A percentile compares a stretch with the other conserved stretches of the same genome.
phyloP scores from a whole-genome alignment of 768 basidiomycete species.

The Clitopilus passeckerianus region DNA sequence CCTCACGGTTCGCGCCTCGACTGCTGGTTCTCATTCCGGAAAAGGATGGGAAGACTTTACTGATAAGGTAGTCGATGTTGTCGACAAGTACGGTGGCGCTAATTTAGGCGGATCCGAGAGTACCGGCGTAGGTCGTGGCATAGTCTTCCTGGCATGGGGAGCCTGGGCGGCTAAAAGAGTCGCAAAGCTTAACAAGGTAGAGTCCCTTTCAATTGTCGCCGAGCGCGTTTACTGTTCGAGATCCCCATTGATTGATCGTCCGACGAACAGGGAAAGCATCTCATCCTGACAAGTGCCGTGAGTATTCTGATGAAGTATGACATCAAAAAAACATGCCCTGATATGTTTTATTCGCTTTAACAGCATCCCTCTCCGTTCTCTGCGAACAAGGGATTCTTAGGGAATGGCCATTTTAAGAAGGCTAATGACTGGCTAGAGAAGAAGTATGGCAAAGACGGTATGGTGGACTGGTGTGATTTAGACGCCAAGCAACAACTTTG shows the following conservation, averaged over 20 bases:
- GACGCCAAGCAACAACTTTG: slow-evolving; percentile 12
- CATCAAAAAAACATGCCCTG: slow-evolving; percentile 6
- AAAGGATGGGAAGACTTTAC: slow-evolving; percentile 94
- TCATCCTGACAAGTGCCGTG: slow-evolving; percentile 74
- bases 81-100: slow-evolving; percentile 73
- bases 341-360: slow-evolving; percentile 14
- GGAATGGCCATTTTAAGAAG: slow-evolving; percentile 82
- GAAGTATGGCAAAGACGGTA: slow-evolving; percentile 68
- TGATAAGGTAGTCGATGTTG: slow-evolving; percentile 68
- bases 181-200: slow-evolving; percentile 67
- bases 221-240: background rate
- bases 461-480: slow-evolving; percentile 67
- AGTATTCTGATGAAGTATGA: slow-evolving; percentile 22
- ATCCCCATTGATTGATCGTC: background rate
- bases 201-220: slow-evolving; percentile 7
- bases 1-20: slow-evolving; percentile 74
- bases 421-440: slow-evolving; percentile 85
- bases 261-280: slow-evolving; percentile 60
- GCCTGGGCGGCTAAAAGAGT: slow-evolving; percentile 82
- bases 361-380: slow-evolving; percentile 86
- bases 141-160: slow-evolving; percentile 87
- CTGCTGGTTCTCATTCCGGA: slow-evolving; percentile 77
- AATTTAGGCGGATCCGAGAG: slow-evolving; percentile 42
- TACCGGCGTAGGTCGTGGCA: slow-evolving; percentile 60
- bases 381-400: slow-evolving; percentile 76